Evolutionary conservation across 352 stramenopile genomes (phyloP).

Genomic region (Phytophthora ramorum): DNA sequence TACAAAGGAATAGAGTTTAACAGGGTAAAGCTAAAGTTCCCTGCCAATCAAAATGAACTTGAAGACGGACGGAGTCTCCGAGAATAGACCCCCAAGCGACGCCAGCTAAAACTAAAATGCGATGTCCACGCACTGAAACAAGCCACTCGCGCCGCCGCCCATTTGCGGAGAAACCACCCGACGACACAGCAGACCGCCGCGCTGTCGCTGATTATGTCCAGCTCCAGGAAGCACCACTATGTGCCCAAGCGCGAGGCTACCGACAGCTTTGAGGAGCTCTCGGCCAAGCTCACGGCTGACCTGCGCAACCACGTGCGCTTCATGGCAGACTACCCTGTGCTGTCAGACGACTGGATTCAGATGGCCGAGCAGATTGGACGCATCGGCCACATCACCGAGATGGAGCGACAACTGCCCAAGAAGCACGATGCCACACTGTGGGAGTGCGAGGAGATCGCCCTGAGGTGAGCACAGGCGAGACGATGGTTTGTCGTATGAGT

Average conservation of each 20-base stretch:
- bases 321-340: conserved; percentile 87
- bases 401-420: conserved; percentile 86
- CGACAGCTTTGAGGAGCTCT: conserved; percentile 87
- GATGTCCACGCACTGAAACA: not conserved
- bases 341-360: conserved; percentile 88
- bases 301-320: conserved; percentile 89
- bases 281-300: conserved; percentile 85
- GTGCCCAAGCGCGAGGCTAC: conserved; percentile 53
- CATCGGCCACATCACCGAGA: conserved; percentile 91
- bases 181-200: not conserved
- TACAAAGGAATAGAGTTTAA: not conserved
- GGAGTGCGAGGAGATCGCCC: conserved; percentile 90
- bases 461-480: conserved; percentile 47
- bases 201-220: conserved; percentile 37
- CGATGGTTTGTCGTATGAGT: not conserved
- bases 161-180: conserved; percentile 36
- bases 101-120: conserved; percentile 15
- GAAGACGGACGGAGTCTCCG: not conserved
- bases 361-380: conserved; percentile 91
- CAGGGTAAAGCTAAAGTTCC: not conserved
- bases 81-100: conserved; percentile 10
- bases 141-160: conserved; percentile 1
- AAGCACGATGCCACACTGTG: conserved; percentile 89
- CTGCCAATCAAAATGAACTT: not conserved
- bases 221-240: conserved; percentile 69